Percentiles rank a stretch among this genome's conserved stretches.
Evolutionary conservation across 306 rosid genomes (phyloP).

Genomic region (Pyrus communis): DNA sequence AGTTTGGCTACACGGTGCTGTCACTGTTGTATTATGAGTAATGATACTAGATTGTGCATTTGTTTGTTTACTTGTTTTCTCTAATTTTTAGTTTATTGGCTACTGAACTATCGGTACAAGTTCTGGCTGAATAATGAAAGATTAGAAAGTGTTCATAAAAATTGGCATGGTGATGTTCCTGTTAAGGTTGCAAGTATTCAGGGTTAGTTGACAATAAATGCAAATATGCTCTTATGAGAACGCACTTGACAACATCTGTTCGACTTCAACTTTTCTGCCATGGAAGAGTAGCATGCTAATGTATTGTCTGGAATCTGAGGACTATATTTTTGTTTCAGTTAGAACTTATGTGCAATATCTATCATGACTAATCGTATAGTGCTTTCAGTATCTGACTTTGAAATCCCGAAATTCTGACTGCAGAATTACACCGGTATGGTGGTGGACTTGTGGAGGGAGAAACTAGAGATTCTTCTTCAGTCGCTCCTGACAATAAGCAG

Average conservation of each 20-base stretch:
- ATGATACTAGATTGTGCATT: background rate
- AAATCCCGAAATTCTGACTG: constrained; percentile 5
- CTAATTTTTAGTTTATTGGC: background rate
- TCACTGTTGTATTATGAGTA: background rate
- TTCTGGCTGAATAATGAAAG: background rate
- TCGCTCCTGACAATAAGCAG: constrained; percentile 56
- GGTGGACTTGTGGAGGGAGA: constrained; percentile 88
- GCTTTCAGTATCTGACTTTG: constrained; percentile 4
- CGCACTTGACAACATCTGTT: background rate
- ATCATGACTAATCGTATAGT: background rate
- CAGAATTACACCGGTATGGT: constrained; percentile 88
- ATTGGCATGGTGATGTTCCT: background rate
- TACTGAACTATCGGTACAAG: background rate
- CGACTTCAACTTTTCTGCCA: background rate
- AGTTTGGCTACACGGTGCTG: background rate
- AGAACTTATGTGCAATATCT: background rate
- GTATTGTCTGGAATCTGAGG: background rate
- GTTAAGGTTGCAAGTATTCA: background rate
- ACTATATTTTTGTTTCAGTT: background rate
- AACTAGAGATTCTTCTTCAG: constrained; percentile 54
- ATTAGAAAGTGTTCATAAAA: background rate
- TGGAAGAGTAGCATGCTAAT: background rate
- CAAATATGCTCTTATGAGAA: background rate
- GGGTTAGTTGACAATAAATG: constrained; percentile 2
- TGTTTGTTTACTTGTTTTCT: background rate